Evolutionary conservation across 2,329 filamentous ascomycete genomes (phyloP).

Genomic region (Fusarium virguliforme): DNA sequence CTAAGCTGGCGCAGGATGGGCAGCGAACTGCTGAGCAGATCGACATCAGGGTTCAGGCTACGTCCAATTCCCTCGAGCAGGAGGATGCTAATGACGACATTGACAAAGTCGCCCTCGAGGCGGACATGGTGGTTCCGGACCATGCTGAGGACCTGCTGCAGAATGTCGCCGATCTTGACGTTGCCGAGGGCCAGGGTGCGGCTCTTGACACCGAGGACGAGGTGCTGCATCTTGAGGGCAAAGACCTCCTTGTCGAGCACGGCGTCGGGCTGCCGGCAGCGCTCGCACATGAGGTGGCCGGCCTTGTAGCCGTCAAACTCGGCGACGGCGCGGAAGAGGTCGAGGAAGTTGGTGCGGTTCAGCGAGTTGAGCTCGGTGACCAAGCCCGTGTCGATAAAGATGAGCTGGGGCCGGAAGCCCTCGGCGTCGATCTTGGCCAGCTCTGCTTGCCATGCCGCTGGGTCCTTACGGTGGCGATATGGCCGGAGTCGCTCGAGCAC

Average conservation of each 20-base stretch:
- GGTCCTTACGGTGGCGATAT: slow-evolving; percentile 74
- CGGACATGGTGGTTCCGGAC: slow-evolving; percentile 93
- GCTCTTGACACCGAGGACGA: slow-evolving; percentile 92
- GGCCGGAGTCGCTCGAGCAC: slow-evolving; percentile 87
- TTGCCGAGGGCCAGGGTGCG: slow-evolving; percentile 92
- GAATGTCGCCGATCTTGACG: slow-evolving; percentile 95
- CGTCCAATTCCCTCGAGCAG: slow-evolving; percentile 95
- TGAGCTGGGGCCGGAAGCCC: slow-evolving; percentile 92
- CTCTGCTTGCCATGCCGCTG: slow-evolving; percentile 80
- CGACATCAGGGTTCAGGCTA: slow-evolving; percentile 86
- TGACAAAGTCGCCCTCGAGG: slow-evolving; percentile 97
- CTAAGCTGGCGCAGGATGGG: slow-evolving; percentile 93
- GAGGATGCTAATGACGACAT: slow-evolving; percentile 95
- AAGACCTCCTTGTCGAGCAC: slow-evolving; percentile 93
- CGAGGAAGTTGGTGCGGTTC: slow-evolving; percentile 93
- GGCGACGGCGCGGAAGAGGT: slow-evolving; percentile 94
- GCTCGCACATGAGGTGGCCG: slow-evolving; percentile 94
- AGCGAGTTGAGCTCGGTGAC: slow-evolving; percentile 92
- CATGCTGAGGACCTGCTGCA: slow-evolving; percentile 92
- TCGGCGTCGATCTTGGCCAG: slow-evolving; percentile 85
- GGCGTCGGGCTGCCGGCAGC: slow-evolving; percentile 91
- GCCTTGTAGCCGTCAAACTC: slow-evolving; percentile 98
- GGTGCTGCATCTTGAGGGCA: slow-evolving; percentile 95
- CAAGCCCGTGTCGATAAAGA: slow-evolving; percentile 97
- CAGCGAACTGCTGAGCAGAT: slow-evolving; percentile 87